phyloP scores from a whole-genome alignment of 495 filamentous ascomycete genomes.

The Hyphodiscus hymeniophilus region DNA sequence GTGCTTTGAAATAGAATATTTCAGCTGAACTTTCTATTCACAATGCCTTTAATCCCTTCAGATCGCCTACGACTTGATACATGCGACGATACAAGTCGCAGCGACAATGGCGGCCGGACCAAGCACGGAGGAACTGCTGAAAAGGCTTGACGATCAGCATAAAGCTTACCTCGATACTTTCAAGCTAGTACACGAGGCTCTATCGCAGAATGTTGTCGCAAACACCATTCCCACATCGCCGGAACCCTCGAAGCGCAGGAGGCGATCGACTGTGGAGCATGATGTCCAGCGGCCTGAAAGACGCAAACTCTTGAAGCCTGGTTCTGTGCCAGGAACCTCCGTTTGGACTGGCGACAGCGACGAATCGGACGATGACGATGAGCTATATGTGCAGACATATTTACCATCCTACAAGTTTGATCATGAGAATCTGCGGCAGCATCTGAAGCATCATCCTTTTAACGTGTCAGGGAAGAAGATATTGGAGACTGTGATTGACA shows the following conservation, averaged over 20 bases:
- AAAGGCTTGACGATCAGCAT: constrained; percentile 27
- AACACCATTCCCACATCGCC: neutral
- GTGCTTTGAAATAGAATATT: neutral
- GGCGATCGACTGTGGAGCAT: constrained; percentile 7
- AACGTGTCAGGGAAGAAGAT: constrained; percentile 26
- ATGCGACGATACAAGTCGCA: neutral
- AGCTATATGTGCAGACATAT: constrained; percentile 22
- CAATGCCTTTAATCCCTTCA: neutral
- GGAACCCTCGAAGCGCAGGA: neutral
- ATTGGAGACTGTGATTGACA: constrained; percentile 27
- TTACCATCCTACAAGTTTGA: constrained; percentile 22
- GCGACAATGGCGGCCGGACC: neutral
- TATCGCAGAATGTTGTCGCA: constrained; percentile 2
- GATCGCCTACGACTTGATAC: neutral
- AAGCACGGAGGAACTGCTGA: constrained; percentile 27
- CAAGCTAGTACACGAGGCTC: constrained; percentile 25
- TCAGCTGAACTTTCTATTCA: neutral
- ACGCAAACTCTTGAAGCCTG: neutral
- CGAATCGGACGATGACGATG: constrained; percentile 26
- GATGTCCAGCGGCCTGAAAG: constrained; percentile 1
- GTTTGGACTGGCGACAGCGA: constrained; percentile 22
- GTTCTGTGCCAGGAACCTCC: constrained; percentile 8
- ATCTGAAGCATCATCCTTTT: constrained; percentile 29
- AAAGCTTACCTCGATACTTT: constrained; percentile 30
- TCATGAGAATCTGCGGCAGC: constrained; percentile 28